Evolutionary conservation across 2,329 filamentous ascomycete species (phyloP).

Genomic region (Diaporthe batatas): DNA sequence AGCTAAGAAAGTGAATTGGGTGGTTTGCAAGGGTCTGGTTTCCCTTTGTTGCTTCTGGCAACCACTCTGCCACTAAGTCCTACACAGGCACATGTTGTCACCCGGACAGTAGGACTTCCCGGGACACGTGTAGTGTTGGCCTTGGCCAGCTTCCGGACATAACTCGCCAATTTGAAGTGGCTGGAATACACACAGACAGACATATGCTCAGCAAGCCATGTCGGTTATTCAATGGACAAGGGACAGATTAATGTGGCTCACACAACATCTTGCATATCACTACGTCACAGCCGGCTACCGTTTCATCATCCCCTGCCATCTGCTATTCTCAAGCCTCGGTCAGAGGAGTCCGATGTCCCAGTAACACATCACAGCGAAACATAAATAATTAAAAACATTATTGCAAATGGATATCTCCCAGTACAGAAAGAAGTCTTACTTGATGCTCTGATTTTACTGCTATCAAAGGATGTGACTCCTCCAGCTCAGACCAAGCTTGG

Average conservation of each 20-base stretch:
- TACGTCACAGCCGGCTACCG: background rate
- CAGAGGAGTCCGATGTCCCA: background rate
- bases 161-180: constrained; percentile 18
- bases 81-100: constrained; percentile 28
- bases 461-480: background rate
- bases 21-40: constrained; percentile 10
- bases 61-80: constrained; percentile 33
- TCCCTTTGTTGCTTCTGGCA: constrained; percentile 33
- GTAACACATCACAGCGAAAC: background rate
- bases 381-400: background rate
- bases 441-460: background rate
- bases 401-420: too few species aligned
- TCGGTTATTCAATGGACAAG: background rate
- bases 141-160: constrained; percentile 26
- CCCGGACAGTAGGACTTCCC: constrained; percentile 31
- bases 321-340: constrained; percentile 9
- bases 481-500: background rate
- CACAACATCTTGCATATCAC: constrained; percentile 8
- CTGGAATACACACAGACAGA: background rate
- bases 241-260: constrained; percentile 14
- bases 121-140: constrained; percentile 30
- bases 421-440: background rate
- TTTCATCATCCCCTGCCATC: background rate
- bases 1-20: background rate
- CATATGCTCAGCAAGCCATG: constrained; percentile 9